Evolutionary conservation across 192 early-diverging fungal species (phyloP), one percentile per base, ranked within the genome.

Genomic region (Coemansia sp.): DNA sequence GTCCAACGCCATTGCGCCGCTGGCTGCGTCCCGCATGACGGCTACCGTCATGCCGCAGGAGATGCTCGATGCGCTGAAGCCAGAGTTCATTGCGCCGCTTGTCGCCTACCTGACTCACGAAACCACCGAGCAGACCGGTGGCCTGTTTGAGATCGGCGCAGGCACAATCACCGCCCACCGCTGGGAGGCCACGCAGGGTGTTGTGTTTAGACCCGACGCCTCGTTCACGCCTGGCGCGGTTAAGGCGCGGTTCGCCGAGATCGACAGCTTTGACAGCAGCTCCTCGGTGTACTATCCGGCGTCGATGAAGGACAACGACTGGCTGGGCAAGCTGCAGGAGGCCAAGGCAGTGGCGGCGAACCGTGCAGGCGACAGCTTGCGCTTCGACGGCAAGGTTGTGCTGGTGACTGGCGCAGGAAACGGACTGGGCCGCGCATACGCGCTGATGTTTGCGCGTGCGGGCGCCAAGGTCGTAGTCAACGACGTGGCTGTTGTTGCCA

Each of bases 11-110:
- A 95, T 99, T 81, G 97, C 96, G 33, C 97, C 97, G 41, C 86
- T 98, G 75, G 97, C 97, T 43, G 96, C 95, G 17, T 95, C 93
- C 15, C 87, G 94, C 49, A 97, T 99, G 96, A 98, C 96, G 6
- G 97, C 93, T 65, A 95, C 94, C 20, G 86, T 96, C 25, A 91
- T 96, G 88, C 97, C 97, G 29, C 89, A 91, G 43, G 97, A 99
- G 66, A 89, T 98, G 70, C 87, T 98, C 58, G 93, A 91, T 58
- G 88, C 93, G 10, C 87, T 99, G 33, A 98, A 96, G 82, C 97
- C 97, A 65, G 95, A 99, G 83, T 95, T 94, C 73, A 92, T 98
- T 38, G 89, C 95, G 23, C 96, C 96, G 5, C 83, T 97, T 55
- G 94, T 99, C 61, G 92, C 81, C n/a, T 97, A 86, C 80, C 89